Base-by-base conservation (phyloP, 805 yeast species). In the Candida stauntonica region DNA sequence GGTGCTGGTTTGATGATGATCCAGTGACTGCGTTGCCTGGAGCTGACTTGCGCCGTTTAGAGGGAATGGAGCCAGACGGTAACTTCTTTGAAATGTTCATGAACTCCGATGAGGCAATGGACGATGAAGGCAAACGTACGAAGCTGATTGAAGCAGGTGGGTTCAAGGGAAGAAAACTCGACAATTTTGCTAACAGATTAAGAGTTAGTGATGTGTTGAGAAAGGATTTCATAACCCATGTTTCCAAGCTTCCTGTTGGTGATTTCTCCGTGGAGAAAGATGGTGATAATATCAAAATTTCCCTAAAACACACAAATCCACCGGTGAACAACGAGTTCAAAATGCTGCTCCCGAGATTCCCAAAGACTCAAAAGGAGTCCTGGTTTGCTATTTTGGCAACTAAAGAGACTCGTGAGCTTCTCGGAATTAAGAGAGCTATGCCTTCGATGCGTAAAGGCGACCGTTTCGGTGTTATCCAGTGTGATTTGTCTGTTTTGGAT, bases 331-430 rank as follows among this genome's bases (percentile, higher is more conserved):
- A 66, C 3, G 88, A 81, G 31, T 84, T 78, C 65, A 75, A 75
- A 47, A 74, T 86, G 36, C 77, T 80, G 52, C 70, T 89, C 41
- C 91, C 94, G 3, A 76, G 75, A 50, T 93, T 86, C 64, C 95
- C 96, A 31, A 91, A 93, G 60, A 68, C 79, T 3, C 99, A 93
- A 61, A 81, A 87, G 53, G 98, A 93, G 57, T 78, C 94, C 0
- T 93, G 99, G 98, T 86, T 91, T 58, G 73, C 80, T 8, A 73
- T 91, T 33, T 49, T 80, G 8, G 64, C 74, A 44, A 77, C 79
- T 45, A 61, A 62, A 19, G 61, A 64, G 6, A 65, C 60, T 3
- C 72, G 72, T 31, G 85, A 80, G 51, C 56, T 91, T 19, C 60
- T 73, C 27, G 68, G 81, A 29, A 64, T 91, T 31, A 86, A 86